These are phyloP conservation scores for Musa acuminata DNA, from an alignment of 176 grass and related monocot genomes.

Conservation along the genomic window DNA sequence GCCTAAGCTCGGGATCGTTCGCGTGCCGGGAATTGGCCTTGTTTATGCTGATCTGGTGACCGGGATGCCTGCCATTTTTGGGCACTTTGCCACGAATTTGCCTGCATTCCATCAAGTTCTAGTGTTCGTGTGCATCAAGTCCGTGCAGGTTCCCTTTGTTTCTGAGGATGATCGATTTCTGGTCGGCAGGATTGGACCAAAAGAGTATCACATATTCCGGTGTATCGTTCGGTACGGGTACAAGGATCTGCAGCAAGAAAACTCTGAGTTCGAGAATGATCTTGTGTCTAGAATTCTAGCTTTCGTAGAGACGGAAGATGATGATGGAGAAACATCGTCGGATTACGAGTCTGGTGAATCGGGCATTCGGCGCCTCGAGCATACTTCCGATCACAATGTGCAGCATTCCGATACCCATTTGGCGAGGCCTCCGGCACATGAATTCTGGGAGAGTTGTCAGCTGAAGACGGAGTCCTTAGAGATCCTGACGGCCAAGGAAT, in stretches of 20 bases:
- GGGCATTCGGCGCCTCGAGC: too few relatives aligned
- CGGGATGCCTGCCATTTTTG: slow-evolving; percentile 10
- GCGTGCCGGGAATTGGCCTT: slow-evolving; percentile 8
- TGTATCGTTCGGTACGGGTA: slow-evolving; percentile 13
- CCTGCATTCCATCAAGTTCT: slow-evolving; percentile 19
- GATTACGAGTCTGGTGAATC: too few relatives aligned
- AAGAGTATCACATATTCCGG: slow-evolving; percentile 3
- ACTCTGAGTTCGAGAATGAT: slow-evolving; percentile 10
- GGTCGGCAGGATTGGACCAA: slow-evolving; percentile 4
- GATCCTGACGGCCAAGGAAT: too few relatives aligned
- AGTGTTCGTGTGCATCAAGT: slow-evolving; percentile 19
- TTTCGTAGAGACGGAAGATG: not conserved
- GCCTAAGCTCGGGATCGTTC: slow-evolving; percentile 1
- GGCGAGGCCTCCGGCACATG: too few relatives aligned
- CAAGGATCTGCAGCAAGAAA: slow-evolving; percentile 5
- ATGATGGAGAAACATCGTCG: too few relatives aligned
- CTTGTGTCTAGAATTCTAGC: slow-evolving; percentile 7
- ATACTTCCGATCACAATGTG: too few relatives aligned
- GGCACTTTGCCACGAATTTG: slow-evolving; percentile 11
- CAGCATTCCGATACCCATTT: too few relatives aligned
- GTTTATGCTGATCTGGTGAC: slow-evolving; percentile 9
- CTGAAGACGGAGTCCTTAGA: too few relatives aligned
- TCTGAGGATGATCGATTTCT: slow-evolving; percentile 6
- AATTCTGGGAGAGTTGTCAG: too few relatives aligned
- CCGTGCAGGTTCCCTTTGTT: slow-evolving; percentile 6